Conservation (phyloP, 1,284 basidiomycete genomes). For the Cryptococcus amylolentus region DNA sequence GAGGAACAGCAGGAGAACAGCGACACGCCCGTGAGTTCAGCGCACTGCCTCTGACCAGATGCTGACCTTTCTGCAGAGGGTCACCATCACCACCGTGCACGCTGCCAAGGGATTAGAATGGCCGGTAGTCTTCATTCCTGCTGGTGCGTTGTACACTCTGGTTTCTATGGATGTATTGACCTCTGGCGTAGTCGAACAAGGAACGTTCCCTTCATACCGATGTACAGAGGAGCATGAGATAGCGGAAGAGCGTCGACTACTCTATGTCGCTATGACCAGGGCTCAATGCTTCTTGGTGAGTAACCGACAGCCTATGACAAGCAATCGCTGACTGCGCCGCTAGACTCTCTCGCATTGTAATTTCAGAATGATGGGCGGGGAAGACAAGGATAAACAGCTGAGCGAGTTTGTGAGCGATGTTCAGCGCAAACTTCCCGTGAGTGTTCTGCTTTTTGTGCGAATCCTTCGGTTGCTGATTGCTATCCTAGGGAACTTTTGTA, state of each 20-base stretch:
- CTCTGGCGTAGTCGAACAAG: constrained; percentile 60
- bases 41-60: constrained; percentile 21
- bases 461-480: constrained; percentile 1
- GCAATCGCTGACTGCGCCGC: background rate
- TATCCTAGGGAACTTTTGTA: constrained; percentile 26
- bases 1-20: constrained; percentile 55
- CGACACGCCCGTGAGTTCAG: constrained; percentile 57
- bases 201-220: constrained; percentile 73
- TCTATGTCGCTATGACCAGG: constrained; percentile 88
- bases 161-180: background rate
- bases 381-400: constrained; percentile 38
- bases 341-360: constrained; percentile 42
- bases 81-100: constrained; percentile 83
- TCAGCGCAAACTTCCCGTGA: constrained; percentile 11
- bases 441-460: background rate
- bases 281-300: constrained; percentile 66
- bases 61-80: constrained; percentile 57
- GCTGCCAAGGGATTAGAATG: constrained; percentile 89
- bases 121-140: constrained; percentile 59
- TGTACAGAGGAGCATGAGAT: constrained; percentile 60
- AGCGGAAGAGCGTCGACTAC: constrained; percentile 76
- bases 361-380: constrained; percentile 44
- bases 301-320: background rate
- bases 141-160: constrained; percentile 23
- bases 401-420: constrained; percentile 40